Evolutionary conservation across 2,329 filamentous ascomycete species (phyloP), one percentile per base, ranked within the genome.

Genomic region (Diatrype stigma): DNA sequence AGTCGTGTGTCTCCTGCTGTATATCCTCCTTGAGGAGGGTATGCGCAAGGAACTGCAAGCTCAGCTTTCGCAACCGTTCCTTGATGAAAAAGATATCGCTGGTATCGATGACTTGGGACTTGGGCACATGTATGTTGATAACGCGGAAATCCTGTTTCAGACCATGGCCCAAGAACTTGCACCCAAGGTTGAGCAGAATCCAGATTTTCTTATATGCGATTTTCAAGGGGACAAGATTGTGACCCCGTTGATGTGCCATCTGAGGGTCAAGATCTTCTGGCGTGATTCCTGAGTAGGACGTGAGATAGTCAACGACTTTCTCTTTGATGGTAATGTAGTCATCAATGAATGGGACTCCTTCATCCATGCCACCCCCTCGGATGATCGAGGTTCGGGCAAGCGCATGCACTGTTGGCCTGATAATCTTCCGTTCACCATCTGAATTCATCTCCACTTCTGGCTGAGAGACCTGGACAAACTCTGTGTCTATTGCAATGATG

Each of bases 171-270:
- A 99, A 81, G 67, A 99, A 99, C 56, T 89, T 84, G 71, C 91
- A 96, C 45, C 94, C 94, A 0, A 97, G 79, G 65, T 99, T 99
- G 30, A 99, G 81, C 17, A 99, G 79, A 16, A 97, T 82, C 95
- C 95, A 99, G 28, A 99, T 84, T 69, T 96, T 96, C 72, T 99
- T 99, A 77, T 97, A 99, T 1, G 90, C 92, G 51, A 89, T 82
- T 67, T 99, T 99, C 38, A 97, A 78, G 2, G 88, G 81, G 8
- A 97, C 85, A 0, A 97, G 81, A 49, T 90, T 90, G 69, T 96
- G 93, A 10, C 63, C 63, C 23, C 49, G 80, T 82, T 42, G 88
- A 89, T n/a, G 81, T 78, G 50, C 84, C 79, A 23, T 58, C 8
- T 46, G 57, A 3, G 87, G 84, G 60, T 96, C 91, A 8, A 99